A percentile compares a stretch with the other conserved stretches of the same genome.
These are phyloP conservation scores for Obba rivulosa DNA, from an alignment of 768 basidiomycete species.

Conservation along the genomic window DNA sequence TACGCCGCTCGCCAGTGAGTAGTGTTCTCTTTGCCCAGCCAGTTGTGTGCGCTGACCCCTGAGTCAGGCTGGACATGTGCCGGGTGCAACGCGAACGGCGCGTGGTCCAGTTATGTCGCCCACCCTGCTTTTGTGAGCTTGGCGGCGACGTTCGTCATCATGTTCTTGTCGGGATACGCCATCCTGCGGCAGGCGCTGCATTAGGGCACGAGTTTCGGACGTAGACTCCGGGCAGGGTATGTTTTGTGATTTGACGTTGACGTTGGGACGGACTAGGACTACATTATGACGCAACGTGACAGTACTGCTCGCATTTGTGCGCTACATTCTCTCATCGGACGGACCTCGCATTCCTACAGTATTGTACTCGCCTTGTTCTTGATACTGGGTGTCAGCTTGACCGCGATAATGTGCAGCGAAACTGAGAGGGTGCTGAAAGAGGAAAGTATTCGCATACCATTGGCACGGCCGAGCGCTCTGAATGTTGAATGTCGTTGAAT, in stretches of 20 bases:
- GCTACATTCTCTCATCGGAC: not conserved
- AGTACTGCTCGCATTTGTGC: not conserved
- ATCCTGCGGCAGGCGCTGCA: constrained; percentile 38
- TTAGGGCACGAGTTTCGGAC: constrained; percentile 4
- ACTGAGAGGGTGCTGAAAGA: too few relatives aligned
- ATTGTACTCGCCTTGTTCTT: not conserved
- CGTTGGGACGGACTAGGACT: not conserved
- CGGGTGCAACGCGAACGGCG: constrained; percentile 40
- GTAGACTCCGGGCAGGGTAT: not conserved
- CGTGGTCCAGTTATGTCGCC: constrained; percentile 27
- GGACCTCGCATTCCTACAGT: not conserved
- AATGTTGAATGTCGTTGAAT: too few relatives aligned
- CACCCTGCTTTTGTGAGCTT: constrained; percentile 56
- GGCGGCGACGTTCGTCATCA: constrained; percentile 51
- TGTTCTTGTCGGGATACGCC: constrained; percentile 62
- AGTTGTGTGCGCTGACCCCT: not conserved
- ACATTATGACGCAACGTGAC: constrained; percentile 2
- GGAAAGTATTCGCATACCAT: too few relatives aligned
- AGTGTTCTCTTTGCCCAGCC: not conserved
- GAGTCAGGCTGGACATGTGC: constrained; percentile 51
- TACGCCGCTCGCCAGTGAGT: constrained; percentile 51
- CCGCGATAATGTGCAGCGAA: too few relatives aligned
- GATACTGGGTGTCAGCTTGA: too few relatives aligned
- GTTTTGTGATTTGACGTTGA: not conserved
- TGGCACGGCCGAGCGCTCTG: too few relatives aligned